Percentiles rank a stretch among this genome's conserved stretches.
These are phyloP conservation scores for Irpex rosettiformis DNA, from an alignment of 1,284 basidiomycete species.

Conservation along the genomic window DNA sequence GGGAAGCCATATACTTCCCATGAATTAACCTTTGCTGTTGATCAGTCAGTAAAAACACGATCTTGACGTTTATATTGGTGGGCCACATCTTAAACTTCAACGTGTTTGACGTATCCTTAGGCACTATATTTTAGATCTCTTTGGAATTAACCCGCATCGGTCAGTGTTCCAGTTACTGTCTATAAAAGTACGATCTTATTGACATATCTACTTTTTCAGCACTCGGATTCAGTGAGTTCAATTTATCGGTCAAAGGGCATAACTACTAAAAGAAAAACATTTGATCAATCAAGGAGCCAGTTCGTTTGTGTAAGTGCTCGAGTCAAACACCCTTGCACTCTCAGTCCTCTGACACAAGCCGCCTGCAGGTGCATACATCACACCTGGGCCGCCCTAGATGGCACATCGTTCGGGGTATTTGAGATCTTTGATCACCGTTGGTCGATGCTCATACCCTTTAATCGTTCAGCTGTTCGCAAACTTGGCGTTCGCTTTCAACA, in stretches of 20 bases:
- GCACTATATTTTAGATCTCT: neutral
- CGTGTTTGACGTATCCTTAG: too few relatives aligned
- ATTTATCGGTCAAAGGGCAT: neutral
- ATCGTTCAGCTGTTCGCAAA: neutral
- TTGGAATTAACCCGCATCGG: neutral
- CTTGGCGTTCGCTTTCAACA: neutral
- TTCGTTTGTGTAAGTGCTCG: neutral
- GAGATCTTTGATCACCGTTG: neutral
- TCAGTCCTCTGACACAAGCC: neutral
- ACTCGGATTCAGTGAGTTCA: neutral
- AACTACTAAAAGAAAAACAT: neutral
- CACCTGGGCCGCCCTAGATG: neutral
- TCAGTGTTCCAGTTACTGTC: too few relatives aligned
- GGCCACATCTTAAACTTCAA: too few relatives aligned
- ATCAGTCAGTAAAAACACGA: too few relatives aligned
- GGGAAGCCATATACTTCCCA: too few relatives aligned
- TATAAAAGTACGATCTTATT: too few relatives aligned
- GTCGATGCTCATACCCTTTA: neutral
- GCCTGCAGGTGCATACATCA: neutral
- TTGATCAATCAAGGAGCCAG: neutral
- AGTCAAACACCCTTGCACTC: neutral
- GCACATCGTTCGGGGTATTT: neutral
- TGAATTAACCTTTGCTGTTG: too few relatives aligned
- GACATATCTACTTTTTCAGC: neutral
- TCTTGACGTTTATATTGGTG: too few relatives aligned